phyloP scores from a whole-genome alignment of 1,284 basidiomycete genomes.

The Boletus subluridellus region DNA sequence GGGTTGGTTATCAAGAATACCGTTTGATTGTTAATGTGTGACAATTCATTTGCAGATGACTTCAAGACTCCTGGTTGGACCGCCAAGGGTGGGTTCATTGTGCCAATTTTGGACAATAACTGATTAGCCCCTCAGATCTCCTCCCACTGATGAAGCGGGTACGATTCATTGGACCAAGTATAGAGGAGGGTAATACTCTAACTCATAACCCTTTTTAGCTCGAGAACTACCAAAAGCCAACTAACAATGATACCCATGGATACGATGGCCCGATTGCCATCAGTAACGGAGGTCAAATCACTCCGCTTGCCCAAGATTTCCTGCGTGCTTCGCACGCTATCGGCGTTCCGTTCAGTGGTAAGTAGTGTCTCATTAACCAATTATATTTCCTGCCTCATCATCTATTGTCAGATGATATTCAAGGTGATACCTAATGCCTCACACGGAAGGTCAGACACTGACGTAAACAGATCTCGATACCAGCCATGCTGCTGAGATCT shows the following conservation, averaged over 20 bases:
- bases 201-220: slow-evolving; percentile 36
- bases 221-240: slow-evolving; percentile 73
- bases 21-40: neutral
- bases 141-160: slow-evolving; percentile 69
- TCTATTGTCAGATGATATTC: slow-evolving; percentile 55
- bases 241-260: slow-evolving; percentile 55
- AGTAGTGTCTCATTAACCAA: slow-evolving; percentile 14
- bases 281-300: slow-evolving; percentile 62
- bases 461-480: slow-evolving; percentile 50
- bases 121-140: slow-evolving; percentile 44
- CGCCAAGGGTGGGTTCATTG: slow-evolving; percentile 46
- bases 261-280: slow-evolving; percentile 71
- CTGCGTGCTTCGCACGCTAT: slow-evolving; percentile 59
- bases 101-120: neutral
- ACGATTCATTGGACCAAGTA: slow-evolving; percentile 10
- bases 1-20: slow-evolving; percentile 41
- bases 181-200: neutral
- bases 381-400: neutral
- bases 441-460: neutral
- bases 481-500: slow-evolving; percentile 64
- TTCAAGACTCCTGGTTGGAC: slow-evolving; percentile 72
- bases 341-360: slow-evolving; percentile 65
- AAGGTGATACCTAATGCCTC: slow-evolving; percentile 36
- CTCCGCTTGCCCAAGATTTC: slow-evolving; percentile 65
- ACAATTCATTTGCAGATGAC: slow-evolving; percentile 46